These are phyloP conservation scores for Dryas integrifolia DNA, from an alignment of 331 rosid genomes.

Conservation along the genomic window DNA sequence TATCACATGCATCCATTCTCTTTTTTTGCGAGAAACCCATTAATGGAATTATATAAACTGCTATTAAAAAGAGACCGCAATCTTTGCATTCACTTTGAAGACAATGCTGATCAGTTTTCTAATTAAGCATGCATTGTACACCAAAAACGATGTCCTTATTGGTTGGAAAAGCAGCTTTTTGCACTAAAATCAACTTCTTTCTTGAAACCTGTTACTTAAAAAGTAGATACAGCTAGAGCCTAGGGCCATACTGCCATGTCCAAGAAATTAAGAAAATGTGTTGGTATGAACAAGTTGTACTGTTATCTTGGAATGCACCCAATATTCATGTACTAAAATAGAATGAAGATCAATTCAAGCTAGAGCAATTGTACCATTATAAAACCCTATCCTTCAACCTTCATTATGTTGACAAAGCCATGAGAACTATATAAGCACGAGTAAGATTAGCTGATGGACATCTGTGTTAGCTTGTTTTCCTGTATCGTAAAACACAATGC, in stretches of 20 bases:
- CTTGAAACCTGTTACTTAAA: no score
- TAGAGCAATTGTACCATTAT: slow-evolving; percentile 20
- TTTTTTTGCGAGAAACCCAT: no score
- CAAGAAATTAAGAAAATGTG: not conserved
- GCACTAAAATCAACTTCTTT: slow-evolving; percentile 3
- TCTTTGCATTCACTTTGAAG: no score
- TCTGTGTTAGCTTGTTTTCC: slow-evolving; percentile 23
- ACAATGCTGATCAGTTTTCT: no score
- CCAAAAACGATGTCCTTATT: not conserved
- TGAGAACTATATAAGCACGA: slow-evolving; percentile 20
- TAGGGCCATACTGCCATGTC: no score
- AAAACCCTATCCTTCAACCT: slow-evolving; percentile 16
- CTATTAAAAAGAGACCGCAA: no score
- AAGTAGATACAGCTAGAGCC: no score
- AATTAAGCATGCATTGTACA: no score
- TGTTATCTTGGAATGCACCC: slow-evolving; percentile 35
- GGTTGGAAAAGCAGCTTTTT: not conserved
- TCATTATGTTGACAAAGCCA: slow-evolving; percentile 18
- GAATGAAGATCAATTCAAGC: slow-evolving; percentile 40
- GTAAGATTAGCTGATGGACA: slow-evolving; percentile 32
- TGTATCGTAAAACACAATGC: slow-evolving; percentile 18
- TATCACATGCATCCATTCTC: no score
- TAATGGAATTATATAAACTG: no score
- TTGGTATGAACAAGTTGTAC: slow-evolving; percentile 15
- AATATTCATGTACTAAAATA: slow-evolving; percentile 15